Percentiles rank a stretch among this genome's conserved stretches.
These are phyloP conservation scores for Hypsizygus marmoreus DNA, from an alignment of 768 basidiomycete species.

Conservation along the genomic window DNA sequence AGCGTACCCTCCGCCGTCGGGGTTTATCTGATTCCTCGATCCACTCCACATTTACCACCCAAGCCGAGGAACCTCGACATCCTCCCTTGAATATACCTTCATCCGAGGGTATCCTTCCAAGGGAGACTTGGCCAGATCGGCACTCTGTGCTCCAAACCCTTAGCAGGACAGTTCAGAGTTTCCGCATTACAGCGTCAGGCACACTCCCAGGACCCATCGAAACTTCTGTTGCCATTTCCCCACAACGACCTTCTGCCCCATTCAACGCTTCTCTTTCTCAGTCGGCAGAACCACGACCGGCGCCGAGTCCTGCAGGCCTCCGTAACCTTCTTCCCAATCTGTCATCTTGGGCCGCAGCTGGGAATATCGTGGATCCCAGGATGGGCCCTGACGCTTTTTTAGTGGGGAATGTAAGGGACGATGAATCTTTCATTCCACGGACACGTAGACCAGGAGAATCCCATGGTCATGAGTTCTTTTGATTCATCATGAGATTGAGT, in stretches of 20 bases:
- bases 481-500: conserved; percentile 1
- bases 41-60: conserved; percentile 75
- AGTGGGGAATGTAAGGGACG: conserved; percentile 37
- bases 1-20: conserved; percentile 71
- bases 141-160: conserved; percentile 56
- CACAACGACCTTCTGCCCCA: conserved; percentile 9
- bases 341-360: conserved; percentile 32
- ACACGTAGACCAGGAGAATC: conserved; percentile 19
- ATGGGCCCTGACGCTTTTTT: conserved; percentile 30
- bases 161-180: conserved; percentile 54
- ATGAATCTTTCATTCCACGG: conserved; percentile 32
- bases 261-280: conserved; percentile 11
- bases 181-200: conserved; percentile 32
- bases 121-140: conserved; percentile 42
- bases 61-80: conserved; percentile 38
- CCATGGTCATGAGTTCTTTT: conserved; percentile 29
- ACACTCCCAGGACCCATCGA: conserved; percentile 3
- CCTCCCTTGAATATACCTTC: too few relatives aligned
- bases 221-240: conserved; percentile 18
- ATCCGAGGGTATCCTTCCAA: too few relatives aligned
- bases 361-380: conserved; percentile 23
- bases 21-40: conserved; percentile 94
- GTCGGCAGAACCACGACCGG: conserved; percentile 8
- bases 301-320: conserved; percentile 13
- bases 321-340: conserved; percentile 23